Base-by-base conservation (phyloP, 176 grass and related monocot genomes). In the Paspalum notatum region DNA sequence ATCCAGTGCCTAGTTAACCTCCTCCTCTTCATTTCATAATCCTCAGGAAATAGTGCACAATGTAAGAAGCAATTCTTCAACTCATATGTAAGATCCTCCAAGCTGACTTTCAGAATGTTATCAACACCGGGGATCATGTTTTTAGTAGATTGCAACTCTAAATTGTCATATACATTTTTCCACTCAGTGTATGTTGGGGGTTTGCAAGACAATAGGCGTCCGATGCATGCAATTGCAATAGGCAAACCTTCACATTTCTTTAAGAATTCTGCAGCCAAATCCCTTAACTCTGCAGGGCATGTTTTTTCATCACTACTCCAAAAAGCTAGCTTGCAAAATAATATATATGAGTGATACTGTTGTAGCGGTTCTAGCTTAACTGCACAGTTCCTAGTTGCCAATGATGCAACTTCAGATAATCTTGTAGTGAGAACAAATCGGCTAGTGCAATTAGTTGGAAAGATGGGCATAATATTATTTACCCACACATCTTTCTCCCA, bases 231-330 rank as follows among this genome's bases (percentile, higher is more conserved):
- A 26, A 80, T 80, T 0, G 77, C 79, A 55, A 82, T 69, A 21
- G 81, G 81, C 26, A 83, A 50, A 2, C 71, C 81, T 20, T 56
- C 8, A 39, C 71, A 83, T 42, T 45, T 83, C 12, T 67, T 6
- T 12, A 57, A 14, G 2, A 83, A 74, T 9, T 40, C 57, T 4
- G 8, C 4, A 0, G 37, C 71, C 12, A 61, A 66, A 50, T 32
- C 4, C 0, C 1, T 0, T 15, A 83, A 49, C 3, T 53, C 71
- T 15, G 18, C 3, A 0, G 62, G 62, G 1, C 12, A 64, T 1
- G 13, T 39, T 18, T 64, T 40, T 6, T 64, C 26, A n/a, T 63
- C 22, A n/a, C 12, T 12, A 8, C 37, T 50, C 58, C 59, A n/a
- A 7, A 77, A 77, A 0, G 75, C 75, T 44, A 18, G 5, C 5